Conservation (phyloP, 139 green algal species). For the Closterium sp. region DNA sequence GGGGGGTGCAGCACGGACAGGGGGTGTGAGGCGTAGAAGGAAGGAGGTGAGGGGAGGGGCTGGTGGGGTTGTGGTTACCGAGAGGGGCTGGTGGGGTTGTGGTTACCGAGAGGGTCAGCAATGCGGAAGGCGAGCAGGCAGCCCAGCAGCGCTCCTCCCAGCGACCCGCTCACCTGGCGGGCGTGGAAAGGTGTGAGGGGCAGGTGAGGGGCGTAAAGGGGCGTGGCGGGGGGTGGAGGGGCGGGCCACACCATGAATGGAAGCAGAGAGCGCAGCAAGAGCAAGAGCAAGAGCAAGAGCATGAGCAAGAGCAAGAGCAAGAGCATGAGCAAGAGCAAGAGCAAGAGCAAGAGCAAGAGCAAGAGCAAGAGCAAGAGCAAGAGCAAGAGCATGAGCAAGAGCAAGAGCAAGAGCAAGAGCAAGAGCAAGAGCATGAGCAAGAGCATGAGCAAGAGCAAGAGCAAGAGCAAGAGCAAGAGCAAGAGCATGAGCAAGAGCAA, state of each 20-base stretch:
- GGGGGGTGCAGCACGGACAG: neutral
- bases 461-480: neutral
- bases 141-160: conserved; percentile 78
- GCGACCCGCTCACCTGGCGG: conserved; percentile 65
- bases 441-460: neutral
- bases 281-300: neutral
- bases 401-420: neutral
- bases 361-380: neutral
- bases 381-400: neutral
- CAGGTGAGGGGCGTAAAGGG: neutral
- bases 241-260: neutral
- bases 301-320: neutral
- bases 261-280: neutral
- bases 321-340: neutral
- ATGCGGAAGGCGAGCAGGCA: conserved; percentile 64
- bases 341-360: neutral
- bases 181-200: neutral
- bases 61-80: conserved; percentile 4
- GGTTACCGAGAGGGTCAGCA: conserved; percentile 68
- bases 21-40: neutral
- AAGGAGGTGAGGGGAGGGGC: neutral
- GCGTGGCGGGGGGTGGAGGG: neutral
- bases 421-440: neutral
- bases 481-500: neutral
- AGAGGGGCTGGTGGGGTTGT: conserved; percentile 47